phyloP scores from a whole-genome alignment of 441 rosid species.

The Mallotus japonicus region DNA sequence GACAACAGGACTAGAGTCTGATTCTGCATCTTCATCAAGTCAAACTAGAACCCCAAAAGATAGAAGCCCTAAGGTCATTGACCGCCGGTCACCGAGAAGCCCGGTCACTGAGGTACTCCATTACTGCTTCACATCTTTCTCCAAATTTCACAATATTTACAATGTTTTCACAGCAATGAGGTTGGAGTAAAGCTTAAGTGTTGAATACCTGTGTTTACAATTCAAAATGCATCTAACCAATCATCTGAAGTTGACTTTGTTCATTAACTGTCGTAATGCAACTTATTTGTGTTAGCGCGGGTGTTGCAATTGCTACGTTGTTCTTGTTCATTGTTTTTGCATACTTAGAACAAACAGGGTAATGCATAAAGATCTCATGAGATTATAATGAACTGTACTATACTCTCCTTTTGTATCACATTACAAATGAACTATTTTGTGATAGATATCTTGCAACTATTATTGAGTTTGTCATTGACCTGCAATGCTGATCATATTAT shows the following conservation, averaged over 20 bases:
- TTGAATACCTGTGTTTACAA: neutral
- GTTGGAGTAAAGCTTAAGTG: neutral
- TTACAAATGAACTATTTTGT: too few species aligned
- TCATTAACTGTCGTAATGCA: neutral
- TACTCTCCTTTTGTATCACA: too few species aligned
- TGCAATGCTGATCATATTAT: neutral
- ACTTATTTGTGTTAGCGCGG: neutral
- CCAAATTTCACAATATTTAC: neutral
- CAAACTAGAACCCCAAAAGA: conserved; percentile 62
- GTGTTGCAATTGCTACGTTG: neutral
- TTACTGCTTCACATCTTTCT: conserved; percentile 8
- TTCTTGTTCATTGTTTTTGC: too few species aligned
- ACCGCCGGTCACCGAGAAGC: conserved; percentile 66
- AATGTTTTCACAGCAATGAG: neutral
- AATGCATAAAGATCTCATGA: neutral
- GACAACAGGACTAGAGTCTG: conserved; percentile 45
- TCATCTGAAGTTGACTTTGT: neutral
- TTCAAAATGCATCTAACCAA: neutral
- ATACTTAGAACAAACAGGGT: neutral
- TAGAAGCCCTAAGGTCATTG: conserved; percentile 66
- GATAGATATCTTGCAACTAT: too few species aligned
- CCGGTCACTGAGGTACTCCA: conserved; percentile 66
- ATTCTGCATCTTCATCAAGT: conserved; percentile 50
- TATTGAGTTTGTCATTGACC: neutral
- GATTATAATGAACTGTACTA: too few species aligned